Evolutionary conservation across 345 rosid genomes (phyloP).

Genomic region (Euphorbia peplus): DNA sequence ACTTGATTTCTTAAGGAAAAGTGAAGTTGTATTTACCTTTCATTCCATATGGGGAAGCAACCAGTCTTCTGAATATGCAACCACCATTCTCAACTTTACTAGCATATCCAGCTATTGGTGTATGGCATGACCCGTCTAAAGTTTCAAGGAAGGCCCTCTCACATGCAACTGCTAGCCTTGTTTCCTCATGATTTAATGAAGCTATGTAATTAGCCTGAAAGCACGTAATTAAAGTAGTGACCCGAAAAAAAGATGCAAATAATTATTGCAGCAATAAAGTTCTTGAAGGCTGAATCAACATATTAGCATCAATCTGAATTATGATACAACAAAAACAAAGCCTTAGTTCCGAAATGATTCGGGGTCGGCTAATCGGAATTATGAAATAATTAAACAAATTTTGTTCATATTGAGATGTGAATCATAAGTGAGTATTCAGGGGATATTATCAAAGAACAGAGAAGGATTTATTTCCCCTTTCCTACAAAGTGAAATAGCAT

Average conservation of each 20-base stretch:
- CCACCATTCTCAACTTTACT: slow-evolving; percentile 64
- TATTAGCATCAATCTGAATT: background rate
- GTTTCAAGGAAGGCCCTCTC: slow-evolving; percentile 86
- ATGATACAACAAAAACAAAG: background rate
- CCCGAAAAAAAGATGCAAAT: background rate
- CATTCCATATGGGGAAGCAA: slow-evolving; percentile 93
- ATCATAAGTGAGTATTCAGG: background rate
- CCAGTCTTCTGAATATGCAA: slow-evolving; percentile 82
- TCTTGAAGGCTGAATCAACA: background rate
- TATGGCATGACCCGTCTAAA: slow-evolving; percentile 94
- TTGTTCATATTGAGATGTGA: background rate
- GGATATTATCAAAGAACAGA: background rate
- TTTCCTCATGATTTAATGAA: slow-evolving; percentile 87
- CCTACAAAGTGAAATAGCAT: background rate
- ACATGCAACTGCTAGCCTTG: slow-evolving; percentile 83
- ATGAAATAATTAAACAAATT: background rate
- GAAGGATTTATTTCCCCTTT: background rate
- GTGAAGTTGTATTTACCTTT: slow-evolving; percentile 53
- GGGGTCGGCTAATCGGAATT: no score
- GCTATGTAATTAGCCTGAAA: slow-evolving; percentile 70
- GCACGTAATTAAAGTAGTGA: background rate
- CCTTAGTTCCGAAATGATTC: no score
- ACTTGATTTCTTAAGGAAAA: background rate
- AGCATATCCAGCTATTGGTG: slow-evolving; percentile 97
- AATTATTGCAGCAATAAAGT: background rate